These are phyloP conservation scores for Skeletonema menzelii DNA, from an alignment of 108 stramenopile species.

Conservation along the genomic window DNA sequence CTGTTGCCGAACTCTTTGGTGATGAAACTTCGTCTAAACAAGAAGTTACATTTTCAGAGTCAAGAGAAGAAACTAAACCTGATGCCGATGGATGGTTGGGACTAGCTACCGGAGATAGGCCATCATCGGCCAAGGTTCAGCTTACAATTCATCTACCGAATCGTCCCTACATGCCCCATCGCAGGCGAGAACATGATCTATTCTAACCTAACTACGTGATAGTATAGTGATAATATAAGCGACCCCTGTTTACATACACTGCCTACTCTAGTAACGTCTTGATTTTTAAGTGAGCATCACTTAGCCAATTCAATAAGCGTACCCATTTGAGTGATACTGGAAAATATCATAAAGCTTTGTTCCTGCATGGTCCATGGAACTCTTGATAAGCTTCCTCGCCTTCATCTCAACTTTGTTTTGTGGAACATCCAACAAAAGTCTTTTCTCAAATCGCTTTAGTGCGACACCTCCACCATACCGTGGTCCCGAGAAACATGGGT, in stretches of 20 bases:
- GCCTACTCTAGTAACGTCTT: background rate
- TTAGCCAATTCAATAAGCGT: background rate
- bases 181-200: background rate
- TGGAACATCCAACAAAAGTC: constrained; percentile 79
- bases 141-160: background rate
- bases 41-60: background rate
- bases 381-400: constrained; percentile 64
- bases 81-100: background rate
- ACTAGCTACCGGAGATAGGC: background rate
- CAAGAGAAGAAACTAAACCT: background rate
- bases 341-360: constrained; percentile 70
- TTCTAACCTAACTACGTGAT: background rate
- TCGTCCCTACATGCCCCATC: background rate
- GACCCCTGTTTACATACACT: background rate
- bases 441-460: constrained; percentile 73
- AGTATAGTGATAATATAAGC: background rate
- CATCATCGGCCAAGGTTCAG: background rate
- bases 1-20: background rate
- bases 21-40: too few species aligned
- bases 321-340: constrained; percentile 54
- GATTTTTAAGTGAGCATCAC: background rate
- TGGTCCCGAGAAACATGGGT: constrained; percentile 90
- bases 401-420: constrained; percentile 68
- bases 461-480: constrained; percentile 80
- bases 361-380: constrained; percentile 62